Conservation (phyloP, 495 filamentous ascomycete species). For the Hyaloscypha bicolor region DNA sequence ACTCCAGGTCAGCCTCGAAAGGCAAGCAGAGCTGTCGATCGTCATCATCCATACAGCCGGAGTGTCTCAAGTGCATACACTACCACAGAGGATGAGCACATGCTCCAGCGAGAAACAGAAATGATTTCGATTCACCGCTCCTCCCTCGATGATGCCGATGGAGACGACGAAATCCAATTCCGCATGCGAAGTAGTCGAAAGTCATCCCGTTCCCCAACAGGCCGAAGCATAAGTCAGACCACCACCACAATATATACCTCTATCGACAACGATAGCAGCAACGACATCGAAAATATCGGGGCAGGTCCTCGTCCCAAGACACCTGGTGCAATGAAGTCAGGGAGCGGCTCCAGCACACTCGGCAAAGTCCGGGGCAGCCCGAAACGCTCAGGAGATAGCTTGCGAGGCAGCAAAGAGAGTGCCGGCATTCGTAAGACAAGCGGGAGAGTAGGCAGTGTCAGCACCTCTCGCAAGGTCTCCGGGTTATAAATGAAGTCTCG, state of each 20-base stretch:
- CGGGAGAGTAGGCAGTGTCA: slow-evolving; percentile 85
- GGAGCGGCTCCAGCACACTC: slow-evolving; percentile 65
- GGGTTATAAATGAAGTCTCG: slow-evolving; percentile 24
- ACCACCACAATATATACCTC: slow-evolving; percentile 60
- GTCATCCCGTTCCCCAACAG: slow-evolving; percentile 44
- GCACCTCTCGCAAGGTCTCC: slow-evolving; percentile 39
- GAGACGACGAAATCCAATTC: slow-evolving; percentile 76
- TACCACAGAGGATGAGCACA: slow-evolving; percentile 41
- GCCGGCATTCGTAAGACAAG: slow-evolving; percentile 86
- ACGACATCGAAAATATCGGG: slow-evolving; percentile 56
- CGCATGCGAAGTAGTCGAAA: slow-evolving; percentile 68
- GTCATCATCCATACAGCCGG: slow-evolving; percentile 56
- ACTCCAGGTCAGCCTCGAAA: slow-evolving; percentile 97
- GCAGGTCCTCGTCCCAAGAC: slow-evolving; percentile 62
- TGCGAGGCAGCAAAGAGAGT: slow-evolving; percentile 49
- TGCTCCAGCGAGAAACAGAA: slow-evolving; percentile 41
- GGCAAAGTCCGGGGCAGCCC: slow-evolving; percentile 71
- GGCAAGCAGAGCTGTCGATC: slow-evolving; percentile 56
- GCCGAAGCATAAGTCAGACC: slow-evolving; percentile 54
- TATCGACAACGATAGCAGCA: slow-evolving; percentile 56
- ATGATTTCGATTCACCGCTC: slow-evolving; percentile 51
- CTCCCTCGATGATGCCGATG: slow-evolving; percentile 62
- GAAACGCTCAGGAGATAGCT: slow-evolving; percentile 56
- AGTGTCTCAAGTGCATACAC: slow-evolving; percentile 35
- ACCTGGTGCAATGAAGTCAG: slow-evolving; percentile 56